These are phyloP conservation scores for Bondarzewia mesenterica DNA, from an alignment of 1,284 basidiomycete genomes.

Conservation along the genomic window DNA sequence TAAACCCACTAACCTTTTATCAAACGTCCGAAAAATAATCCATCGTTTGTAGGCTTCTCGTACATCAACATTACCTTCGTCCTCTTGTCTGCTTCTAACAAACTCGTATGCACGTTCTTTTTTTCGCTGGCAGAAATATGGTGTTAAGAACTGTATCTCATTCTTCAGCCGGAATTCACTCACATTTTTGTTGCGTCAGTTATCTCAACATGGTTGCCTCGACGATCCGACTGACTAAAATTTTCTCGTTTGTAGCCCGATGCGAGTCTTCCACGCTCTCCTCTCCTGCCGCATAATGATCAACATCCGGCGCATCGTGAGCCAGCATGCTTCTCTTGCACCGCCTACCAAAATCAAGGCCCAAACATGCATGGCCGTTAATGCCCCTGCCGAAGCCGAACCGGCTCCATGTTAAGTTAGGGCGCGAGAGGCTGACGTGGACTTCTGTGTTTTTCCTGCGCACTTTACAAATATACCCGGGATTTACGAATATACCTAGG, in stretches of 20 bases:
- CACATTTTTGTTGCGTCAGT: background rate
- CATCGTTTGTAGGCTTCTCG: background rate
- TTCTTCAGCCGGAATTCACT: background rate
- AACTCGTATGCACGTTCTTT: background rate
- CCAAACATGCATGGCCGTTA: too few species aligned
- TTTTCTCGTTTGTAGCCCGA: background rate
- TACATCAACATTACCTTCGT: background rate
- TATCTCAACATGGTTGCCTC: background rate
- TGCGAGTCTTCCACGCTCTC: constrained; percentile 2
- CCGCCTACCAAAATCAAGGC: too few species aligned
- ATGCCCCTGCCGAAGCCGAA: too few species aligned
- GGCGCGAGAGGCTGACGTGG: too few species aligned
- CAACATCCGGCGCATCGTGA: constrained; percentile 4
- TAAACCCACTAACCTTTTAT: background rate
- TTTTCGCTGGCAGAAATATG: background rate
- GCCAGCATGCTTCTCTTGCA: background rate
- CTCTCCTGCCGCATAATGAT: constrained; percentile 4
- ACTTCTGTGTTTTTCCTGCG: too few species aligned
- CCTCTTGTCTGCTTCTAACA: background rate
- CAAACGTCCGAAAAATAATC: background rate
- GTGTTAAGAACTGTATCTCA: background rate
- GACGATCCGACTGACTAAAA: background rate
- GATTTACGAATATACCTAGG: too few species aligned
- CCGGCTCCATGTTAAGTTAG: too few species aligned
- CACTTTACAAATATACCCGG: too few species aligned